phyloP scores from a whole-genome alignment of 129 eudicot genomes.

The Daucus carota region DNA sequence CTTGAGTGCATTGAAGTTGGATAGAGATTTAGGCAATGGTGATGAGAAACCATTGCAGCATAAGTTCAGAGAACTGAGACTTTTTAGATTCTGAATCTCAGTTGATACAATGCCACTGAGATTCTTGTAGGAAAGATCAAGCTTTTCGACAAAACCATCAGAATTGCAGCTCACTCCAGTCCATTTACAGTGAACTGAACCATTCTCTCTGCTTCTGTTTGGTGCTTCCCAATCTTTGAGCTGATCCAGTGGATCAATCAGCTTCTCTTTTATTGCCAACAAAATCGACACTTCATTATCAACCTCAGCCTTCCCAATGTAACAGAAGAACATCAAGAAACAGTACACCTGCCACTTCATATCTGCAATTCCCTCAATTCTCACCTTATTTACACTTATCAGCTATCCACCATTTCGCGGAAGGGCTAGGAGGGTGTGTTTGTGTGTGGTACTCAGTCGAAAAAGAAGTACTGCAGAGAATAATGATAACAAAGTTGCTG shows the following conservation, averaged over 20 bases:
- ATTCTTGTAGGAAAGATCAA: conserved; percentile 68
- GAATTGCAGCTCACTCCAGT: conserved; percentile 67
- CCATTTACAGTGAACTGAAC: conserved; percentile 60
- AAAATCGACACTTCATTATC: conserved; percentile 42
- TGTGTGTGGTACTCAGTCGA: conserved; percentile 11
- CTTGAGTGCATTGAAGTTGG: conserved; percentile 42
- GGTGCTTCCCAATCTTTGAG: conserved; percentile 52
- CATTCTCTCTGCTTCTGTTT: conserved; percentile 4
- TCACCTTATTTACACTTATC: conserved; percentile 3
- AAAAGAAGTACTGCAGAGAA: conserved; percentile 43
- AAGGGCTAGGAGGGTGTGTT: background rate
- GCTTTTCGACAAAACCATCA: conserved; percentile 41
- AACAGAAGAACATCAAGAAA: conserved; percentile 24
- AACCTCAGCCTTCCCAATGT: conserved; percentile 14
- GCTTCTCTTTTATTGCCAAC: conserved; percentile 50
- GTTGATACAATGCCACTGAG: conserved; percentile 56
- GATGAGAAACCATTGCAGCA: conserved; percentile 72
- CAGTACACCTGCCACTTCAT: conserved; percentile 16
- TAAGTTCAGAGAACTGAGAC: conserved; percentile 44
- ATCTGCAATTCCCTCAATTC: conserved; percentile 15
- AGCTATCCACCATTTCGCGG: conserved; percentile 22
- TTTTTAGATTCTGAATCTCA: conserved; percentile 34
- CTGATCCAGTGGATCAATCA: conserved; percentile 57
- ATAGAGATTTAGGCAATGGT: conserved; percentile 45
- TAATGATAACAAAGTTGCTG: conserved; percentile 20